A percentile compares a stretch with the other conserved stretches of the same genome.
phyloP scores from a whole-genome alignment of 179 eudicot genomes.

The Camellia oleifera region DNA sequence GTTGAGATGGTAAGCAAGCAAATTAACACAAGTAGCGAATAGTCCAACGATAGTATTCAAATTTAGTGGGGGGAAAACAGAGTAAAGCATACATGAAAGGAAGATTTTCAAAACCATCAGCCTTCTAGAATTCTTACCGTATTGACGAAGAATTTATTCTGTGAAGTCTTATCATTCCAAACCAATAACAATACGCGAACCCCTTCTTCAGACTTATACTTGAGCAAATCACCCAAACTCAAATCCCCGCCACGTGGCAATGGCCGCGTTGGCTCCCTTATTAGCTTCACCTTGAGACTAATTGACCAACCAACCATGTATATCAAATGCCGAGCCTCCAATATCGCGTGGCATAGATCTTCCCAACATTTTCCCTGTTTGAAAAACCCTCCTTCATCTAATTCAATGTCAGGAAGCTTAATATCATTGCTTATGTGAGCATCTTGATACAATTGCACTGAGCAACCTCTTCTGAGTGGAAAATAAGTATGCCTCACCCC shows the following conservation, averaged over 20 bases:
- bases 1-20: not conserved
- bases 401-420: constrained; percentile 50
- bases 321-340: constrained; percentile 88
- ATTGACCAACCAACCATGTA: constrained; percentile 94
- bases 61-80: not conserved
- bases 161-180: constrained; percentile 99
- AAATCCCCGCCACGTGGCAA: constrained; percentile 73
- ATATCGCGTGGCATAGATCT: constrained; percentile 81
- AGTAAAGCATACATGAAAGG: not conserved
- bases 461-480: constrained; percentile 61
- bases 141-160: constrained; percentile 53
- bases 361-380: constrained; percentile 78
- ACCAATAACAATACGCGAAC: constrained; percentile 84
- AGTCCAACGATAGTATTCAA: not conserved
- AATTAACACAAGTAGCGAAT: not conserved
- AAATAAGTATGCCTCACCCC: constrained; percentile 62
- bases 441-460: constrained; percentile 71
- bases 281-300: constrained; percentile 67
- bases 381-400: constrained; percentile 46
- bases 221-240: constrained; percentile 78
- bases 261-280: constrained; percentile 76
- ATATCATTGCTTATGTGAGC: constrained; percentile 56
- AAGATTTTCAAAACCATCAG: not conserved
- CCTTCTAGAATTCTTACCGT: constrained; percentile 37
- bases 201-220: constrained; percentile 93